Percentiles rank a stretch among this genome's conserved stretches.
These are phyloP conservation scores for Lachnellula willkommii DNA, from an alignment of 2,329 filamentous ascomycete genomes.

Conservation along the genomic window DNA sequence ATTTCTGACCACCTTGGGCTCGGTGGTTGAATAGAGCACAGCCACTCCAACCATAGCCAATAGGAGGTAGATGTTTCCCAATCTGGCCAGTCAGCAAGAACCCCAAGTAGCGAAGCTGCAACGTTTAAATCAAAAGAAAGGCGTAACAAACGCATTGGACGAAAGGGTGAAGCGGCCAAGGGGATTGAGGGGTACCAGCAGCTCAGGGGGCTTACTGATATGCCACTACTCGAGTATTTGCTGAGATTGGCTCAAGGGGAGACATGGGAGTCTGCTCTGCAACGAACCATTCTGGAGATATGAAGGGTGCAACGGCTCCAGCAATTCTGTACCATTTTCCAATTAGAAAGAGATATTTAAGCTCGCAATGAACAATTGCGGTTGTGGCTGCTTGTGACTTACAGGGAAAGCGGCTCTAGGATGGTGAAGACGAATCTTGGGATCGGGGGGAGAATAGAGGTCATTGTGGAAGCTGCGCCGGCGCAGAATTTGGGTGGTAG, in stretches of 20 bases:
- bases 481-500: too few species aligned
- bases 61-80: conserved; percentile 66
- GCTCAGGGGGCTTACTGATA: conserved; percentile 16
- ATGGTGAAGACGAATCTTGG: conserved; percentile 63
- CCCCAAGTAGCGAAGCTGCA: neutral
- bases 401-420: conserved; percentile 65
- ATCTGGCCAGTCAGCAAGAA: conserved; percentile 37
- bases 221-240: conserved; percentile 32
- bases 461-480: conserved; percentile 38
- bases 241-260: conserved; percentile 29
- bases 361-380: neutral
- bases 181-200: neutral
- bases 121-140: neutral
- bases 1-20: conserved; percentile 59
- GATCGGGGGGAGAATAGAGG: conserved; percentile 56
- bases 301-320: conserved; percentile 52
- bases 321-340: conserved; percentile 43
- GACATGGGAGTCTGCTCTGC: conserved; percentile 50
- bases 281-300: conserved; percentile 57
- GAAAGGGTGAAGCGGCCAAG: neutral
- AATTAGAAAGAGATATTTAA: neutral
- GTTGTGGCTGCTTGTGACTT: conserved; percentile 27
- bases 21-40: conserved; percentile 58
- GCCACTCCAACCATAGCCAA: conserved; percentile 59
- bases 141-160: conserved; percentile 39